Evolutionary conservation across 305 asterid genomes (phyloP).

Genomic region (Plantago coronopus): DNA sequence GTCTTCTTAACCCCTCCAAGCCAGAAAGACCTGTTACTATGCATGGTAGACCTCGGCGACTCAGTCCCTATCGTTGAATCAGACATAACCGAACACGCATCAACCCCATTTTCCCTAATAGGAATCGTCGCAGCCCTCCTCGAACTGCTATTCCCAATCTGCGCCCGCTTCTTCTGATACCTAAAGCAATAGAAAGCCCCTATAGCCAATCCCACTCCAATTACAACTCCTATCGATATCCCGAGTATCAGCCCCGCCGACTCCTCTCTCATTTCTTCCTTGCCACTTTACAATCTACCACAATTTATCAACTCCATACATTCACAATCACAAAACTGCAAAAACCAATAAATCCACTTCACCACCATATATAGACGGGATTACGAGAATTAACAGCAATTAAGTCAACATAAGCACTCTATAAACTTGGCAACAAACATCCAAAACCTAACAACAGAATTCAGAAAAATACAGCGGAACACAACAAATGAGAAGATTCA

Average conservation of each 20-base stretch:
- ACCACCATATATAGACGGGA: not conserved
- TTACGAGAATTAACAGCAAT: too few species aligned
- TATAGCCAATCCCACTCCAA: conserved; percentile 73
- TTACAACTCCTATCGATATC: conserved; percentile 81
- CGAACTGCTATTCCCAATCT: conserved; percentile 83
- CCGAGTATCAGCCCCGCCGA: conserved; percentile 71
- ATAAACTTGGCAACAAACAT: too few species aligned
- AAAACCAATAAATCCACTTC: conserved; percentile 3
- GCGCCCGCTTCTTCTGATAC: conserved; percentile 57
- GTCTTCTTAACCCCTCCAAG: conserved; percentile 59
- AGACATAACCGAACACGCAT: conserved; percentile 52
- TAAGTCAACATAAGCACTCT: not conserved
- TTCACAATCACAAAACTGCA: conserved; percentile 37
- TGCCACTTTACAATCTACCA: conserved; percentile 26
- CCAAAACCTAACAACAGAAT: too few species aligned
- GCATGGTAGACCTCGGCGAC: conserved; percentile 56
- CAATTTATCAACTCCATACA: conserved; percentile 26
- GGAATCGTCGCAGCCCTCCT: conserved; percentile 75
- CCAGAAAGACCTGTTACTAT: conserved; percentile 47
- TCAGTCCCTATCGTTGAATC: conserved; percentile 82
- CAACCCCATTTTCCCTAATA: conserved; percentile 59
- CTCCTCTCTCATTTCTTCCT: conserved; percentile 60
- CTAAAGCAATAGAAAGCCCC: conserved; percentile 60
- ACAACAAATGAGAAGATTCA: too few species aligned
- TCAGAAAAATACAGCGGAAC: too few species aligned